Conservation (phyloP, 108 stramenopile genomes). For the Schizochytrium sp. region DNA sequence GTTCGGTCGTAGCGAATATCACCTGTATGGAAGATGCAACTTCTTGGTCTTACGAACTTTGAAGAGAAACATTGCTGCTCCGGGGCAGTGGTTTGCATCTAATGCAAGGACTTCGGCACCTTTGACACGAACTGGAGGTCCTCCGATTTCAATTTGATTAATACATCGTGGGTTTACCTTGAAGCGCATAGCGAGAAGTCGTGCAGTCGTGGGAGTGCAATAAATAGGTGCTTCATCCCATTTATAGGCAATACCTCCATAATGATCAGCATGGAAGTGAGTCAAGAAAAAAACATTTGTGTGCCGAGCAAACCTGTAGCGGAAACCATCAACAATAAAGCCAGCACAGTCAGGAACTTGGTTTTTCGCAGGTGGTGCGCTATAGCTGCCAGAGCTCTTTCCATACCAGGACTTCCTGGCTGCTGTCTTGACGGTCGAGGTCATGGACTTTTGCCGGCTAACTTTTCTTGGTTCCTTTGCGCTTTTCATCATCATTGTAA, state of each 20-base stretch:
- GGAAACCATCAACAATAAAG: slow-evolving; percentile 25
- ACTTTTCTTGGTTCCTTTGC: slow-evolving; percentile 10
- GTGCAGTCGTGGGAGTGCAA: slow-evolving; percentile 11
- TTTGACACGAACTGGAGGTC: background rate
- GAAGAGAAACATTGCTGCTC: slow-evolving; percentile 53
- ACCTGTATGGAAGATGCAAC: slow-evolving; percentile 36
- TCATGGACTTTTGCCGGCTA: background rate
- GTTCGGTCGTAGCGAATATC: slow-evolving; percentile 12
- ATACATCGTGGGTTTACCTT: background rate
- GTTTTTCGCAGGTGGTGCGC: background rate
- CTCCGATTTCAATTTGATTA: slow-evolving; percentile 9
- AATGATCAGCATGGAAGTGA: slow-evolving; percentile 54
- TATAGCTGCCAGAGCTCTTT: too few species aligned
- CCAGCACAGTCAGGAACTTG: slow-evolving; percentile 44
- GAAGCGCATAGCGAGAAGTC: background rate
- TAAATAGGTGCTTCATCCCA: slow-evolving; percentile 5
- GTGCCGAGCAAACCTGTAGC: background rate
- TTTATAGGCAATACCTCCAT: slow-evolving; percentile 6
- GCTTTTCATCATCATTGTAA: background rate
- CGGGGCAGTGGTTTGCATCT: slow-evolving; percentile 49
- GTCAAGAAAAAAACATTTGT: slow-evolving; percentile 13
- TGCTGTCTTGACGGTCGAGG: background rate
- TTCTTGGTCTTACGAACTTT: background rate
- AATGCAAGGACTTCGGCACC: slow-evolving; percentile 2
- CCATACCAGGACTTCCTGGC: background rate